Evolutionary conservation across 1,139 yeast genomes (phyloP).

Genomic region (Pichia sp.): DNA sequence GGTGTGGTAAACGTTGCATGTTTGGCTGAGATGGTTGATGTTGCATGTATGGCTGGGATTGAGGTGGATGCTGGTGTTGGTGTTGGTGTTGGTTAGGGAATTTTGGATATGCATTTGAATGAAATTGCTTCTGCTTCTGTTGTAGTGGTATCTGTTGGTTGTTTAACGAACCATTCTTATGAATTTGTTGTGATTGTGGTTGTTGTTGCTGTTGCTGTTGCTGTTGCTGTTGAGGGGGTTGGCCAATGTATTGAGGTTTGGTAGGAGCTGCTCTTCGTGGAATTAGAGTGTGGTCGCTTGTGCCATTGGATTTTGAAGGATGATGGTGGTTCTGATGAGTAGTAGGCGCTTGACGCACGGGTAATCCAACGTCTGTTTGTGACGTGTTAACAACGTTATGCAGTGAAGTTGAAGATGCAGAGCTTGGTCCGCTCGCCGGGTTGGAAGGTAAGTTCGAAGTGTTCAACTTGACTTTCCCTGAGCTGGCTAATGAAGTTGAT

Average conservation of each 20-base stretch:
- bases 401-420: conserved; percentile 5
- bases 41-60: not conserved
- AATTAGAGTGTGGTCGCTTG: conserved; percentile 1
- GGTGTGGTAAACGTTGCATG: conserved; percentile 31
- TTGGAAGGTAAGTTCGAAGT: not conserved
- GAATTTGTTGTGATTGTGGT: not conserved
- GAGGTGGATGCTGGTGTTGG: conserved; percentile 3
- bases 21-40: conserved; percentile 7
- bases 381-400: conserved; percentile 1
- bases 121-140: not conserved
- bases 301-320: not conserved
- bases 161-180: not conserved
- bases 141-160: conserved; percentile 6
- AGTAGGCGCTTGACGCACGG: conserved; percentile 40
- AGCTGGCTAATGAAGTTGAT: not conserved
- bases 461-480: not conserved
- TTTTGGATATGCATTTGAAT: conserved; percentile 2
- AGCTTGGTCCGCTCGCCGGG: not conserved
- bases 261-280: conserved; percentile 16
- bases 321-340: conserved; percentile 32
- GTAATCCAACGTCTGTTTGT: conserved; percentile 32
- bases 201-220: conserved; percentile 3
- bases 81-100: conserved; percentile 6
- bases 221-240: conserved; percentile 9
- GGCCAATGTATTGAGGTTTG: conserved; percentile 2